phyloP scores from a whole-genome alignment of 371 early-diverging fungal genomes.

The Zopfochytrium polystomum region DNA sequence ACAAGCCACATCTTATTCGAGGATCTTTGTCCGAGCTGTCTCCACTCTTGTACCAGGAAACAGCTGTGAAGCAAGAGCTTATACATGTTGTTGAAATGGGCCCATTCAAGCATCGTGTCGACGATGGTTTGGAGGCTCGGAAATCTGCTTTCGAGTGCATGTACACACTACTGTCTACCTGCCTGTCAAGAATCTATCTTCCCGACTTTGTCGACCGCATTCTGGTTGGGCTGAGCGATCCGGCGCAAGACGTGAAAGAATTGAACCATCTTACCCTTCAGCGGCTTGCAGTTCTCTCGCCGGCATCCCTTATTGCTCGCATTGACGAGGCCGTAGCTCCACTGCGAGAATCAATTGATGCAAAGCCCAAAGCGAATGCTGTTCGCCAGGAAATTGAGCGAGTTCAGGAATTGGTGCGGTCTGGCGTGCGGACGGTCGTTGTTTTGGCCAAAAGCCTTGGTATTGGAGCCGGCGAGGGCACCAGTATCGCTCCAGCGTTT shows the following conservation, averaged over 20 bases:
- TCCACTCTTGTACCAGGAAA: conserved; percentile 80
- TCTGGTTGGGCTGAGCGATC: conserved; percentile 73
- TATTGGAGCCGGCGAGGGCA: too few species aligned
- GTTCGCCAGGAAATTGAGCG: conserved; percentile 91
- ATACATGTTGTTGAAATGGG: conserved; percentile 92
- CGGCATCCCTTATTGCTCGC: conserved; percentile 68
- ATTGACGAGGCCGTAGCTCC: conserved; percentile 71
- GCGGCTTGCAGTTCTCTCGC: conserved; percentile 64
- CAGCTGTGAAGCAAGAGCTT: conserved; percentile 68
- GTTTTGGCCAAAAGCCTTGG: conserved; percentile 25
- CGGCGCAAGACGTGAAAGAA: conserved; percentile 77
- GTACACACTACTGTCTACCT: conserved; percentile 78
- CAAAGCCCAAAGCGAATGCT: conserved; percentile 75
- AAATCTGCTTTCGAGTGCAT: conserved; percentile 93
- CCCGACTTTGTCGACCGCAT: conserved; percentile 70
- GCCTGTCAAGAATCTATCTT: conserved; percentile 69
- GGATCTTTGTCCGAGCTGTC: conserved; percentile 65
- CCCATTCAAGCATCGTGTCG: conserved; percentile 90
- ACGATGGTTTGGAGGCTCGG: conserved; percentile 90
- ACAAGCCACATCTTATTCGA: conserved; percentile 75
- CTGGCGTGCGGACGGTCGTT: conserved; percentile 31
- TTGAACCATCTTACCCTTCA: conserved; percentile 73
- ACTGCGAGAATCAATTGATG: conserved; percentile 61
- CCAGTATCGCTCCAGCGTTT: too few species aligned
- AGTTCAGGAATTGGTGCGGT: conserved; percentile 72